These are phyloP conservation scores for Porphyra umbilicalis DNA, from an alignment of 31 red algal genomes.

Conservation along the genomic window DNA sequence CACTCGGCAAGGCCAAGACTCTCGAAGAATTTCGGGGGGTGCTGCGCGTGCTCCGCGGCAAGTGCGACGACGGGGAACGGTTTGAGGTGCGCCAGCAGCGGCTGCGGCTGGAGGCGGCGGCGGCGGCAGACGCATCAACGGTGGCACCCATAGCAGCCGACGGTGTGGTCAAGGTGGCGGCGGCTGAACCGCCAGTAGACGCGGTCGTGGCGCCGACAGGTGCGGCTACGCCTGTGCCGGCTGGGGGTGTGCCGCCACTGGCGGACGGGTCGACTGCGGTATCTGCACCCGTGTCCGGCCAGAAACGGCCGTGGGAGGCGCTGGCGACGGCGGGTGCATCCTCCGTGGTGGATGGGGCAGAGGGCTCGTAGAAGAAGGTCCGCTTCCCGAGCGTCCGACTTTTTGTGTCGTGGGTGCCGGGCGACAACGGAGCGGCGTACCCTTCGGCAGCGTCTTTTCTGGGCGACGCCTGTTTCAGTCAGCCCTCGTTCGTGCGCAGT, in stretches of 20 bases:
- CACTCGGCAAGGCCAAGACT: slow-evolving; percentile 24
- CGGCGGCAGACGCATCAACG: neutral
- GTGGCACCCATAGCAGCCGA: too few species aligned
- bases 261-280: neutral
- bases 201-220: neutral
- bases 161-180: too few species aligned
- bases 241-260: neutral
- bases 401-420: too few species aligned
- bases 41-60: neutral
- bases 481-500: too few species aligned
- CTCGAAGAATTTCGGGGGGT: slow-evolving; percentile 31
- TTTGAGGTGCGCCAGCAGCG: neutral
- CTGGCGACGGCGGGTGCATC: neutral
- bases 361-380: too few species aligned
- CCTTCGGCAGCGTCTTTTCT: too few species aligned
- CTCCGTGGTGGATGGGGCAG: neutral
- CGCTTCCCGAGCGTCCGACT: too few species aligned
- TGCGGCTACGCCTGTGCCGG: too few species aligned
- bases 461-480: too few species aligned
- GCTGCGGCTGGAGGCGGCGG: neutral
- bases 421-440: too few species aligned
- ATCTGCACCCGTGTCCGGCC: neutral
- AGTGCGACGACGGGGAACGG: neutral
- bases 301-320: neutral
- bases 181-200: neutral